Evolutionary conservation across 352 stramenopile species (phyloP).

Genomic region (Pythium aquatile): DNA sequence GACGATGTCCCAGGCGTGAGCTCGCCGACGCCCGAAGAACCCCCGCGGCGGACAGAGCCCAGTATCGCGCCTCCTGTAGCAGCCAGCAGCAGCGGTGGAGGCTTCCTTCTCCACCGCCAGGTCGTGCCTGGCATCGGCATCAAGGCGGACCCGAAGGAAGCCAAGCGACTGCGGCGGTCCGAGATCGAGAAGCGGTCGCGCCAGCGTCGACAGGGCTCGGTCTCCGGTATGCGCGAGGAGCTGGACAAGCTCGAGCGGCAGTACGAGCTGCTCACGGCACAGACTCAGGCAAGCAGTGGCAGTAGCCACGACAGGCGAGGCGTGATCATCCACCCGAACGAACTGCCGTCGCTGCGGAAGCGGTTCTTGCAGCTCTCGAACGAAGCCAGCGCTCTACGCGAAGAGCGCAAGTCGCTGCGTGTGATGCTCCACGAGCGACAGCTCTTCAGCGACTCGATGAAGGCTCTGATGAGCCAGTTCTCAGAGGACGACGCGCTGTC

Average conservation of each 20-base stretch:
- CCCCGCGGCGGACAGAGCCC: not conserved
- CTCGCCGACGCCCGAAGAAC: conserved; percentile 9
- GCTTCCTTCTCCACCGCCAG: not conserved
- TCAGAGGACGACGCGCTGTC: conserved; percentile 20
- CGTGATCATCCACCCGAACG: conserved; percentile 30
- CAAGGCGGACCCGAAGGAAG: conserved; percentile 18
- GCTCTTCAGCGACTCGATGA: conserved; percentile 50
- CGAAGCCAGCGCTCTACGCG: conserved; percentile 42
- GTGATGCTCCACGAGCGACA: conserved; percentile 53
- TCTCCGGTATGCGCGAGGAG: conserved; percentile 53
- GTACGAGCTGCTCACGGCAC: conserved; percentile 36
- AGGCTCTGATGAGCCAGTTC: conserved; percentile 33
- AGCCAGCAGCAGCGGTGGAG: not conserved
- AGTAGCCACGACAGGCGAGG: conserved; percentile 17
- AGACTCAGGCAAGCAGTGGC: conserved; percentile 9
- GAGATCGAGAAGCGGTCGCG: conserved; percentile 68
- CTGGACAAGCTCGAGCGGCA: conserved; percentile 46
- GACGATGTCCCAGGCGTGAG: not conserved
- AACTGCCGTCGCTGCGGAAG: conserved; percentile 28
- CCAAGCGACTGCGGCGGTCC: conserved; percentile 41
- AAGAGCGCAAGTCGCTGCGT: conserved; percentile 49
- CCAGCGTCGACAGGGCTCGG: conserved; percentile 42
- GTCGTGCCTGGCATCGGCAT: conserved; percentile 24
- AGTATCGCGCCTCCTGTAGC: conserved; percentile 11
- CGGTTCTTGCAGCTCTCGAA: conserved; percentile 41